These are phyloP conservation scores for Aspergillus quadricinctus DNA, from an alignment of 2,329 filamentous ascomycete genomes.

Conservation along the genomic window DNA sequence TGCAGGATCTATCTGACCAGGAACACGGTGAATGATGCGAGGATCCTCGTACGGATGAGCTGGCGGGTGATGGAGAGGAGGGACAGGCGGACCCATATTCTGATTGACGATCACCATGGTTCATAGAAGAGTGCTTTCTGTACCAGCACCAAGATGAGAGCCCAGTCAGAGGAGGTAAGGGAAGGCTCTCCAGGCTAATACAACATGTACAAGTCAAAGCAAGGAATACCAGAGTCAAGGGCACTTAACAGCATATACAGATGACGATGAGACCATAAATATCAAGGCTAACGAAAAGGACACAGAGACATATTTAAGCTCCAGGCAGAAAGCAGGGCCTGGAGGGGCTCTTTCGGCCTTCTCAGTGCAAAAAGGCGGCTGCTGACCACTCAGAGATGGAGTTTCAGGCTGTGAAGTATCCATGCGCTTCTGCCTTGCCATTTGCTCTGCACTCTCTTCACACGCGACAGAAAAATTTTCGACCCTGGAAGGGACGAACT, in stretches of 20 bases:
- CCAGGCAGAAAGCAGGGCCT: not conserved
- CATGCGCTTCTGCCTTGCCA: constrained; percentile 7
- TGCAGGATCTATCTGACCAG: constrained; percentile 6
- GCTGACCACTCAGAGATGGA: constrained; percentile 1
- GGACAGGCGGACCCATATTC: constrained; percentile 15
- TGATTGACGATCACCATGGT: constrained; percentile 16
- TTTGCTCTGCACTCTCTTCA: constrained; percentile 5
- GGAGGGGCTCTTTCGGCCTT: constrained; percentile 5
- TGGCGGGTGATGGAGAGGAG: constrained; percentile 13
- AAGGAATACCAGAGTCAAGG: not conserved
- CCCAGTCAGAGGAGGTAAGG: not conserved
- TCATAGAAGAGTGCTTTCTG: not conserved
- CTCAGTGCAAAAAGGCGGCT: constrained; percentile 3
- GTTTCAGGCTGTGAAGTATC: constrained; percentile 7
- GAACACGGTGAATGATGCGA: constrained; percentile 8
- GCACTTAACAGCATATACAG: not conserved
- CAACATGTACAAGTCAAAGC: not conserved
- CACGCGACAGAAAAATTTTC: constrained; percentile 1
- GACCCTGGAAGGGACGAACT: constrained; percentile 1
- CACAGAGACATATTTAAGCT: constrained; percentile 5
- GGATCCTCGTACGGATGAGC: constrained; percentile 10
- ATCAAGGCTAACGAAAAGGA: not conserved
- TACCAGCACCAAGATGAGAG: not conserved
- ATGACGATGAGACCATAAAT: not conserved
- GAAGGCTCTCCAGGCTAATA: not conserved